phyloP scores from a whole-genome alignment of 2,329 filamentous ascomycete genomes.

The Aureobasidium sp. region DNA sequence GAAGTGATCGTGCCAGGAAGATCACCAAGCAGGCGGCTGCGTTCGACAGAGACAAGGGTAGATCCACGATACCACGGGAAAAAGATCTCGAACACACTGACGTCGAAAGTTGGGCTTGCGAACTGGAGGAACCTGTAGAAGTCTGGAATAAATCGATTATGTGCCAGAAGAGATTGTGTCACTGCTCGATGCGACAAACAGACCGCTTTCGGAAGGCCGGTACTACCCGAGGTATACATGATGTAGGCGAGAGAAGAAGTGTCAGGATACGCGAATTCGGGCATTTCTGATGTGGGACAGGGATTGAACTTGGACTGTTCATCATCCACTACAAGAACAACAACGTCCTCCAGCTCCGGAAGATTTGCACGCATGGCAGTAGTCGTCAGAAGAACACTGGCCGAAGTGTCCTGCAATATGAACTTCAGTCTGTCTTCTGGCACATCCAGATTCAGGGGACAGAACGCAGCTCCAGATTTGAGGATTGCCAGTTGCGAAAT shows the following conservation, averaged over 20 bases:
- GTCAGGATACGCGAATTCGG: neutral
- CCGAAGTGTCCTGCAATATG: constrained; percentile 69
- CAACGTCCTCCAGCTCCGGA: constrained; percentile 30
- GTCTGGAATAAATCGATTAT: constrained; percentile 66
- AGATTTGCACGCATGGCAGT: constrained; percentile 38
- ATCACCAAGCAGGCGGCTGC: constrained; percentile 65
- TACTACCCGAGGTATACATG: constrained; percentile 90
- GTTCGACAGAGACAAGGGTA: constrained; percentile 66
- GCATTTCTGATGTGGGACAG: neutral
- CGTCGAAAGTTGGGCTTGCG: constrained; percentile 86
- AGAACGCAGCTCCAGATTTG: constrained; percentile 78
- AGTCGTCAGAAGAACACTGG: constrained; percentile 61
- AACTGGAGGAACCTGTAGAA: constrained; percentile 85
- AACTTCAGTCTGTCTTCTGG: constrained; percentile 72
- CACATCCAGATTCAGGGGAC: constrained; percentile 71
- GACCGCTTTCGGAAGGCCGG: constrained; percentile 83
- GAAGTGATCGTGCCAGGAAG: constrained; percentile 59
- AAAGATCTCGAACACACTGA: constrained; percentile 92
- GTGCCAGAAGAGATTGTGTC: constrained; percentile 75
- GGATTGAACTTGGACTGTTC: neutral
- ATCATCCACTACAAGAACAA: constrained; percentile 38
- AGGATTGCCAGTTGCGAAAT: constrained; percentile 69
- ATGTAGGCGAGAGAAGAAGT: constrained; percentile 63
- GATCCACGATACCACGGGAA: constrained; percentile 70
- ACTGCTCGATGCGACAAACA: constrained; percentile 71